Evolutionary conservation across 495 filamentous ascomycete species (phyloP), one percentile per base, ranked within the genome.

Genomic region (Penicillium robsamsonii): DNA sequence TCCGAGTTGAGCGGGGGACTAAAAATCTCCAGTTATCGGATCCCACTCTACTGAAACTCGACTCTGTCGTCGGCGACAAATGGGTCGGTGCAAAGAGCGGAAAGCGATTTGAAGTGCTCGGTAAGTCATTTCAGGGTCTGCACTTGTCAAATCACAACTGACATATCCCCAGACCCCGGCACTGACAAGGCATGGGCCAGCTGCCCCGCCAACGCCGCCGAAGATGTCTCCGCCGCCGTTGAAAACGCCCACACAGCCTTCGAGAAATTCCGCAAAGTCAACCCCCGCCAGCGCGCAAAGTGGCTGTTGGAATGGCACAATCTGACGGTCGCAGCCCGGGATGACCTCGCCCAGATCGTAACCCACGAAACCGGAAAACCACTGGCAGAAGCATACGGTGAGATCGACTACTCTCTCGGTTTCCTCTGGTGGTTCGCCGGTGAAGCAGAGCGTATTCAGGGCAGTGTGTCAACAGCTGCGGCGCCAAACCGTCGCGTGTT

Each of bases 391-490:
- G 73, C 84, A 11, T 74, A 78, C 30, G 80, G 77, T 11, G 84
- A 87, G 62, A 66, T 86, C 40, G 81, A 84, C 46, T 87, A 87
- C 63, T 81, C 81, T 0, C 65, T 77, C 0, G 75, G 80, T 5
- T 87, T 87, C 65, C 78, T 80, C 10, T 83, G 82, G 76, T 86
- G 83, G 83, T 87, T 87, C 63, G 70, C 80, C 0, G 84, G 82
- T 7, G 87, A 91, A 63, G 86, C 87, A 2, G 87, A 91, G 74
- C 75, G 87, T 18, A 78, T 90, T 12, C 81, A 83, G 5, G 87
- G 87, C 25, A 78, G 78, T 0, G 75, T 87, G 1, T 78, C 79
- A 22, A 71, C 75, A 4, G 76, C 86, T 9, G 67, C 84, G 0
- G 70, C 79, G 0, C 81, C 85, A 0, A 81, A 82, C 25, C 75